Percentiles rank a stretch among this genome's conserved stretches.
Evolutionary conservation across 345 rosid genomes (phyloP).

Genomic region (Rubroshorea leprosula): DNA sequence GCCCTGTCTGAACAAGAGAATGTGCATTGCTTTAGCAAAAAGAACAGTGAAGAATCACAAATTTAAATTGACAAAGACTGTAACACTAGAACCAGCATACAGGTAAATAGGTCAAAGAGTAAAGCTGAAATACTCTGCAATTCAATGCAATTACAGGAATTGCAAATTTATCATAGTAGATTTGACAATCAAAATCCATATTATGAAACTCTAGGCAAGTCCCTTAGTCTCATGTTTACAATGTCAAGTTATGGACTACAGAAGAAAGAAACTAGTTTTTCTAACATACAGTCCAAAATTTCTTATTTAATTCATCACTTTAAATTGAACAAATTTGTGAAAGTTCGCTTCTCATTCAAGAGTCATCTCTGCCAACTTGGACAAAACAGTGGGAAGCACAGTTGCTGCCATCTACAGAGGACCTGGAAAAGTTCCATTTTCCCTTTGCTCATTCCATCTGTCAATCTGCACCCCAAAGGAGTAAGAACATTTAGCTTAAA

Average conservation of each 20-base stretch:
- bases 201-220: not conserved
- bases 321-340: not conserved
- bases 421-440: slow-evolving; percentile 73
- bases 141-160: not conserved
- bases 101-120: not conserved
- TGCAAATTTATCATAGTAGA: not conserved
- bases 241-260: not conserved
- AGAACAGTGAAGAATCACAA: not conserved
- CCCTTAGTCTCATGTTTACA: too few relatives aligned
- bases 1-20: slow-evolving; percentile 52
- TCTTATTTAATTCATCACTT: not conserved
- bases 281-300: not conserved
- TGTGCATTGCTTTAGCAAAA: not conserved
- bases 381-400: too few relatives aligned
- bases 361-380: too few relatives aligned
- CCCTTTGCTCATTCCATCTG: slow-evolving; percentile 88
- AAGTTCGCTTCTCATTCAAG: too few relatives aligned
- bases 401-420: slow-evolving; percentile 37
- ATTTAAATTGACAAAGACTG: slow-evolving; percentile 3
- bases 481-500: too few relatives aligned
- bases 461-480: slow-evolving; percentile 43
- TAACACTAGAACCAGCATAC: not conserved
- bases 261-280: not conserved
- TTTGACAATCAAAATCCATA: not conserved
- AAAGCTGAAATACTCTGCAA: not conserved